Conservation (phyloP, 2,329 filamentous ascomycete genomes). For the Fusarium proliferatum region DNA sequence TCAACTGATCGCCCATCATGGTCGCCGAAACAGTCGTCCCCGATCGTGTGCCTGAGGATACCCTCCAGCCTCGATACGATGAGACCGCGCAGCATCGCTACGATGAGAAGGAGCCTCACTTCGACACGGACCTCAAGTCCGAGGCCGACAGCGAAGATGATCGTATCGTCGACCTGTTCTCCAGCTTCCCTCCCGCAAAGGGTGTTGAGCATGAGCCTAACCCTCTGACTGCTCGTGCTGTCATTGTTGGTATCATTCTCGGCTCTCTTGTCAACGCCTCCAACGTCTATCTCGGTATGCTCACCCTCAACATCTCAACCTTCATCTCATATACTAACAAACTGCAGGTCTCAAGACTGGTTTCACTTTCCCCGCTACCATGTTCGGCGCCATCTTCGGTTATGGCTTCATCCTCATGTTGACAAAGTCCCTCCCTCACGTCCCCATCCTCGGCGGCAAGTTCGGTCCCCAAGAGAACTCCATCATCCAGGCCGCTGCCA, state of each 20-base stretch:
- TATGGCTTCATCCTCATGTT: constrained; percentile 67
- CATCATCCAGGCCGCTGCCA: constrained; percentile 69
- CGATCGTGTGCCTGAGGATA: constrained; percentile 27
- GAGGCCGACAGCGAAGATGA: constrained; percentile 44
- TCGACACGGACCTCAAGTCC: constrained; percentile 44
- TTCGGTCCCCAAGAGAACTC: constrained; percentile 73
- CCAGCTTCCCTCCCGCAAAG: constrained; percentile 56
- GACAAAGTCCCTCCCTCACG: constrained; percentile 58
- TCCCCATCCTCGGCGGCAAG: constrained; percentile 63
- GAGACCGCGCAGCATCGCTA: constrained; percentile 36
- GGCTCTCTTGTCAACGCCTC: constrained; percentile 71
- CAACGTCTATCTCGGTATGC: constrained; percentile 68
- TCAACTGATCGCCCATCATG: constrained; percentile 23
- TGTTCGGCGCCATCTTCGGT: constrained; percentile 68
- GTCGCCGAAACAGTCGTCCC: constrained; percentile 33
- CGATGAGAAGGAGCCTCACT: constrained; percentile 41
- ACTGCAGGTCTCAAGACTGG: constrained; percentile 60
- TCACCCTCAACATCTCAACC: neutral
- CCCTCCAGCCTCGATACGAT: constrained; percentile 33
- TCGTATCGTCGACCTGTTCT: constrained; percentile 51
- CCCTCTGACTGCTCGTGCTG: constrained; percentile 66
- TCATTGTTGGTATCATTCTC: constrained; percentile 65
- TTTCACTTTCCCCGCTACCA: constrained; percentile 60
- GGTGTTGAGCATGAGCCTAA: constrained; percentile 56
- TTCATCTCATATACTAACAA: neutral